A percentile compares a stretch with the other conserved stretches of the same genome.
These are phyloP conservation scores for Citrus sp. DNA, from an alignment of 345 rosid genomes.

Conservation along the genomic window DNA sequence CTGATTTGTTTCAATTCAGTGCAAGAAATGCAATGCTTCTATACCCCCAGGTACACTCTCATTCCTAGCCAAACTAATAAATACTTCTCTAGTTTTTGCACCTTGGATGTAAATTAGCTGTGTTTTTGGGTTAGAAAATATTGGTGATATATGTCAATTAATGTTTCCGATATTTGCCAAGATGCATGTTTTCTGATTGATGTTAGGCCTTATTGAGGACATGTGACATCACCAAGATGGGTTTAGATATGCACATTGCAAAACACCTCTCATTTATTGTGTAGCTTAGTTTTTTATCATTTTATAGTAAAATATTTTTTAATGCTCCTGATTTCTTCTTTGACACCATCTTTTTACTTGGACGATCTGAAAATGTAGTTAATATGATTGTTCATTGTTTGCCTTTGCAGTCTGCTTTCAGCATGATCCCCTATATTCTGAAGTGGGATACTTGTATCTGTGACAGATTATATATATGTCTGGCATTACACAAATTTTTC, in stretches of 20 bases:
- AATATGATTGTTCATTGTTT: background rate
- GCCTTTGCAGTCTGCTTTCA: background rate
- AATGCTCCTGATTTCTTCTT: background rate
- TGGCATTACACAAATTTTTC: background rate
- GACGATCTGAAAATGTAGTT: background rate
- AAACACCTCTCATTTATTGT: background rate
- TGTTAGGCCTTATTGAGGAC: too few species aligned
- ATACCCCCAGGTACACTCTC: constrained; percentile 51
- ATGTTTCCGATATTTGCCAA: background rate
- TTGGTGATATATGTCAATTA: background rate
- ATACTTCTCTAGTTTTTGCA: background rate
- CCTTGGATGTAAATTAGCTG: background rate
- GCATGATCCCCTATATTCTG: background rate
- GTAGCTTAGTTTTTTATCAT: background rate
- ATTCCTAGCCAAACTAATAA: background rate
- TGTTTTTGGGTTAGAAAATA: background rate
- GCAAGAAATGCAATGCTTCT: constrained; percentile 79
- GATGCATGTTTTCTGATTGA: background rate
- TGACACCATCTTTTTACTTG: background rate
- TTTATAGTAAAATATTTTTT: background rate
- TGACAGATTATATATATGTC: background rate
- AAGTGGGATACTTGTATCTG: background rate
- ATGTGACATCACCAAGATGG: background rate
- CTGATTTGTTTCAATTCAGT: constrained; percentile 40
- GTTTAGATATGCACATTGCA: background rate